Evolutionary conservation across 2,329 filamentous ascomycete species (phyloP), one percentile per base, ranked within the genome.

Genomic region (Talaromyces sp.): DNA sequence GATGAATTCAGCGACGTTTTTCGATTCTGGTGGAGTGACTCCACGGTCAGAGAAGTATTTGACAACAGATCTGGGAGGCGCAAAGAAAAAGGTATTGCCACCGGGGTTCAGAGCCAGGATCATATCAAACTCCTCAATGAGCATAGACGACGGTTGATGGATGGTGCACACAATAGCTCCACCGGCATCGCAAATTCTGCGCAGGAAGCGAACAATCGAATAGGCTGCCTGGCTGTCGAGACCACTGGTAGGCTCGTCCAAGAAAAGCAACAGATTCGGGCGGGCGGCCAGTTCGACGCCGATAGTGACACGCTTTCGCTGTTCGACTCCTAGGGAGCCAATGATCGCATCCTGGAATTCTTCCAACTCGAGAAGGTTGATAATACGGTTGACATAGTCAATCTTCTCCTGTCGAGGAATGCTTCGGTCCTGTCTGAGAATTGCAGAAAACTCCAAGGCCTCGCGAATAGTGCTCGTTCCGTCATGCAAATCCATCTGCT

Each of bases 161-260:
- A 90, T 90, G 0, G 88, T 90, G 73, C 88, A 90, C 57, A 91
- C 78, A 63, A 91, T 89, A 8, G 87, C 87, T 68, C 90, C 86
- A 1, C 87, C 88, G 13, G 86, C 84, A 8, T 80, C 77, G 5
- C 85, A 80, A 3, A 90, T 79, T 70, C 90, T 90, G 76, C 85
- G 86, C 59, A 90, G 69, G 75, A 90, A 89, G 1, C 84, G 80
- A 3, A 89, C 81, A 62, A 90, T 89, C 0, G 83, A 87, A 71
- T 82, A 89, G 0, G 88, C 87, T 1, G 84, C 85, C 65, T 90
- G 87, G 14, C 82, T 86, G 71, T 91, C 88, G 3, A 91, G 80
- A 61, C 88, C 88, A 62, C 82, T 86, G 0, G 88, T 90, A 0
- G 88, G 88, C 68, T 91, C 88, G 66, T 90, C 88, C 19, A 90